These are phyloP conservation scores for Phytophthora uliginosa DNA, from an alignment of 352 stramenopile species.

Conservation along the genomic window DNA sequence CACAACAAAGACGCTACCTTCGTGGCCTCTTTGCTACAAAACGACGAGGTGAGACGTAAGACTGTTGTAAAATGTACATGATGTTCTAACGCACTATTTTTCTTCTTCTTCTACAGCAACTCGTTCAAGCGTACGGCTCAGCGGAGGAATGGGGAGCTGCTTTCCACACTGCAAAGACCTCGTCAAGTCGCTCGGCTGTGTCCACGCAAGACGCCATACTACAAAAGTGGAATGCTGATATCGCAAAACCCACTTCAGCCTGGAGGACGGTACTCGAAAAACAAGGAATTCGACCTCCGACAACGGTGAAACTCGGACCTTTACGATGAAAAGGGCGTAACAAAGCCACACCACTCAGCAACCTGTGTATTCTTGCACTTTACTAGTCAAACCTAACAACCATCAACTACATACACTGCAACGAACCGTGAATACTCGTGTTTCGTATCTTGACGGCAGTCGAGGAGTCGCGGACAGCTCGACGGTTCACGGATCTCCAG, in stretches of 20 bases:
- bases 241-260: slow-evolving; percentile 37
- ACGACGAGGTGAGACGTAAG: slow-evolving; percentile 42
- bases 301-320: slow-evolving; percentile 32
- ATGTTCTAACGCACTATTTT: neutral
- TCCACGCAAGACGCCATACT: slow-evolving; percentile 24
- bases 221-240: slow-evolving; percentile 43
- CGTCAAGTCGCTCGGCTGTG: slow-evolving; percentile 10
- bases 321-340: neutral
- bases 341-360: neutral
- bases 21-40: slow-evolving; percentile 56
- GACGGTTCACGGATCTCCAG: slow-evolving; percentile 14
- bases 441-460: slow-evolving; percentile 19
- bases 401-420: neutral
- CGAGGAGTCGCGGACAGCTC: slow-evolving; percentile 32
- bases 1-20: slow-evolving; percentile 62
- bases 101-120: slow-evolving; percentile 14
- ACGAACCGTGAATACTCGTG: slow-evolving; percentile 1
- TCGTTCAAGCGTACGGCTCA: slow-evolving; percentile 36
- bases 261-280: slow-evolving; percentile 42
- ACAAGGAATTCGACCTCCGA: slow-evolving; percentile 44
- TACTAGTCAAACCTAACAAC: neutral
- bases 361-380: neutral
- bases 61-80: neutral
- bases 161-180: slow-evolving; percentile 33
- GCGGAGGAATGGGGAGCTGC: slow-evolving; percentile 36